A percentile compares a stretch with the other conserved stretches of the same genome.
phyloP scores from a whole-genome alignment of 192 early-diverging fungal genomes.

The Rhizophagus clarus region DNA sequence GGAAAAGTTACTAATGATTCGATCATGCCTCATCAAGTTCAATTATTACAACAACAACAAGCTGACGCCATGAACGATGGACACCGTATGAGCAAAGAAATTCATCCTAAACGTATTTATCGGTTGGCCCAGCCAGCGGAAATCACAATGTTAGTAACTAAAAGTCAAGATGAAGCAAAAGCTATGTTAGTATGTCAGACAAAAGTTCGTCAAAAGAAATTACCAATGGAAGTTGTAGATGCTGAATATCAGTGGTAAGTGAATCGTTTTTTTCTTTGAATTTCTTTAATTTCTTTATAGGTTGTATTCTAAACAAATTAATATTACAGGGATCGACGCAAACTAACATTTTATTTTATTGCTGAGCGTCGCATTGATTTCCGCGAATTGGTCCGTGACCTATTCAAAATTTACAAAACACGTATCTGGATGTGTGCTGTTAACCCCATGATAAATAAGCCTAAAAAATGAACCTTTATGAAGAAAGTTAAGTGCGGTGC shows the following conservation, averaged over 20 bases:
- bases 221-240: constrained; percentile 95
- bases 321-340: constrained; percentile 80
- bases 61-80: constrained; percentile 52
- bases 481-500: not conserved
- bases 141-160: constrained; percentile 75
- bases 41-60: constrained; percentile 47
- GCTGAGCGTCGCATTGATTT: constrained; percentile 95
- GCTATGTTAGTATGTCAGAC: constrained; percentile 84
- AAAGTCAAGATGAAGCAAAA: constrained; percentile 89
- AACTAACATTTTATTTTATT: constrained; percentile 96
- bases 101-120: constrained; percentile 91
- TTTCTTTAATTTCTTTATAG: not conserved
- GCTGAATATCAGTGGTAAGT: constrained; percentile 96
- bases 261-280: not conserved
- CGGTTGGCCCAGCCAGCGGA: constrained; percentile 79
- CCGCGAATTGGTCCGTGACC: constrained; percentile 90
- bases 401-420: constrained; percentile 98
- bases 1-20: constrained; percentile 82
- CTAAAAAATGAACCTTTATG: constrained; percentile 27
- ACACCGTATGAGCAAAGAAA: constrained; percentile 62
- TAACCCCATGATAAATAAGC: constrained; percentile 35
- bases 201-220: constrained; percentile 86
- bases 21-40: constrained; percentile 58
- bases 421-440: constrained; percentile 92
- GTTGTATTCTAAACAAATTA: not conserved